A percentile compares a stretch with the other conserved stretches of the same genome.
Evolutionary conservation across 2,329 filamentous ascomycete species (phyloP).

Genomic region (Sphaerulina musiva): DNA sequence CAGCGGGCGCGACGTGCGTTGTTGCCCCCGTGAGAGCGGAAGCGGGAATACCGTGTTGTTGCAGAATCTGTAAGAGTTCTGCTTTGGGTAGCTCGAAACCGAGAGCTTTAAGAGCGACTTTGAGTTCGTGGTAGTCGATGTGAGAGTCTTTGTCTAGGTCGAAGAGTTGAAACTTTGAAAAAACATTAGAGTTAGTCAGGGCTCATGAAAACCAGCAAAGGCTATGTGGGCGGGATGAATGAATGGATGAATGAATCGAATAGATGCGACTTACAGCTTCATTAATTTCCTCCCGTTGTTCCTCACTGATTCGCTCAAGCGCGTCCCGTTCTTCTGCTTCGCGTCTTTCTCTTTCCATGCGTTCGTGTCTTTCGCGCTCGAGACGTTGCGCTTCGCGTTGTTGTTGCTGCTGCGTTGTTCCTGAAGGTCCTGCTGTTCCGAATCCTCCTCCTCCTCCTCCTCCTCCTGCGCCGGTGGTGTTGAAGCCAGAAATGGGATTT

Average conservation of each 20-base stretch:
- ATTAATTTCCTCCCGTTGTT: slow-evolving; percentile 87
- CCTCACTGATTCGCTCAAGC: slow-evolving; percentile 63
- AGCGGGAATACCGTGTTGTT: slow-evolving; percentile 65
- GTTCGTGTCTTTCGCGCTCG: slow-evolving; percentile 39
- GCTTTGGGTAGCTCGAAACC: slow-evolving; percentile 86
- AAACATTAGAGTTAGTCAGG: slow-evolving; percentile 1
- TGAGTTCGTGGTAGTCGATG: slow-evolving; percentile 97
- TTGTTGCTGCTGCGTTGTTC: slow-evolving; percentile 34
- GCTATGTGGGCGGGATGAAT: too few species aligned
- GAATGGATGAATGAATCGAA: background rate
- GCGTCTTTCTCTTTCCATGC: slow-evolving; percentile 37
- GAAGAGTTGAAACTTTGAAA: slow-evolving; percentile 78
- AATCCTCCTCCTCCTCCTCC: background rate
- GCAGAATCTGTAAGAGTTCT: slow-evolving; percentile 74
- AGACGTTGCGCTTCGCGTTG: slow-evolving; percentile 39
- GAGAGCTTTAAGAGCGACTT: slow-evolving; percentile 89
- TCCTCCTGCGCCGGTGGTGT: slow-evolving; percentile 30
- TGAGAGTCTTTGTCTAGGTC: slow-evolving; percentile 91
- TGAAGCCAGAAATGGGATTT: slow-evolving; percentile 23
- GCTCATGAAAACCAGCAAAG: background rate
- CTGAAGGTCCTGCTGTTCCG: slow-evolving; percentile 4
- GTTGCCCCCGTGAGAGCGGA: slow-evolving; percentile 30
- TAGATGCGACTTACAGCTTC: slow-evolving; percentile 60
- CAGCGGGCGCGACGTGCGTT: slow-evolving; percentile 33
- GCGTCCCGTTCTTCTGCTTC: slow-evolving; percentile 42